Base-by-base conservation (phyloP, 345 rosid species). In the Pseudoturritis turrita region DNA sequence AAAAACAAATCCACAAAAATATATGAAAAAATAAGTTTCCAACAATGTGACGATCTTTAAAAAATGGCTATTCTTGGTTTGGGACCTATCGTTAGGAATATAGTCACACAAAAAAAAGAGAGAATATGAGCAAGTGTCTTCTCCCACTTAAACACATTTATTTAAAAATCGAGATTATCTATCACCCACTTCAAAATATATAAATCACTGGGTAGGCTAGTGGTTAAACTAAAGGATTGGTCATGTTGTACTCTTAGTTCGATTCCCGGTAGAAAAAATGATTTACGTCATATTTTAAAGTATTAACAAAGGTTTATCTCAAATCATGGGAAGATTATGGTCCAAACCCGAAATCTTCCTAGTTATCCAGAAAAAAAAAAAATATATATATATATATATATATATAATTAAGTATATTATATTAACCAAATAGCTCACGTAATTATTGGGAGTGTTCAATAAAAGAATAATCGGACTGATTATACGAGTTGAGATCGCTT, bases 61-160 rank as follows among this genome's bases (percentile, higher is more conserved):
- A 63, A 51, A 18, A 51, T 17, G 35, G 49, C 46, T 59, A 10
- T 59, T 50, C 62, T 67, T 66, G 49, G 35, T 55, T 55, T 62
- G 61, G 75, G 17, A 17, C 75, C 75, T 51, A 70, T 70, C 75
- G 22, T 47, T 63, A 45, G 26, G 79, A 76, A 76, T 76, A 69
- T 62, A 36, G 45, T 18, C 70, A 70, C 59, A n/a, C 15, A 37
- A 36, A 43, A 39, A 63, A 54, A 22, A 7, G 66, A 17, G 54
- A 17, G 61, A 37, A 50, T 70, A 47, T 60, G 17, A 70, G 71
- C 61, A 70, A 76, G 71, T 47, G 66, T 65, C 68, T 10, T 63
- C 71, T 56, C 52, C 60, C 66, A 64, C 54, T 70, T 70, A 39
- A 62, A 44, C 45, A 62, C 65, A 45, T 15, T 69, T 62, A 18